A percentile compares a stretch with the other conserved stretches of the same genome.
phyloP scores from a whole-genome alignment of 768 basidiomycete species.

The Psilocybe subaeruginosa region DNA sequence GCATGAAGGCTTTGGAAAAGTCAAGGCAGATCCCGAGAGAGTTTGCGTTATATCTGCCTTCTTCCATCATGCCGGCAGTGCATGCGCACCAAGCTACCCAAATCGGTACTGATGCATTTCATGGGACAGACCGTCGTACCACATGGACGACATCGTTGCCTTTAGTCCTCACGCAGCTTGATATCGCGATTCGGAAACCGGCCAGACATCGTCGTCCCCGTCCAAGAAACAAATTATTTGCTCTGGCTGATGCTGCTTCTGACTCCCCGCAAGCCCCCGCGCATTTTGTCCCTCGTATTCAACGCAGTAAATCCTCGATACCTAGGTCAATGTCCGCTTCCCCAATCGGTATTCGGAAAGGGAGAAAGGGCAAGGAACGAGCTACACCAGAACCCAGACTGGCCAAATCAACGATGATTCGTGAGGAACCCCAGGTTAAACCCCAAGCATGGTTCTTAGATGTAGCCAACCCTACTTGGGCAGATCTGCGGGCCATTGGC shows the following conservation, averaged over 20 bases:
- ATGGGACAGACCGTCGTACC: slow-evolving; percentile 27
- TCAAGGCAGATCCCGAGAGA: slow-evolving; percentile 61
- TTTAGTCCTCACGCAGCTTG: slow-evolving; percentile 52
- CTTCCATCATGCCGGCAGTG: slow-evolving; percentile 22
- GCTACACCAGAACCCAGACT: slow-evolving; percentile 4
- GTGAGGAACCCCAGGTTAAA: slow-evolving; percentile 23
- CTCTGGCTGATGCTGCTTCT: not conserved
- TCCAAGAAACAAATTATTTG: slow-evolving; percentile 5
- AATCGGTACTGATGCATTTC: slow-evolving; percentile 1
- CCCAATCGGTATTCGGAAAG: slow-evolving; percentile 21
- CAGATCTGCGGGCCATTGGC: slow-evolving; percentile 84
- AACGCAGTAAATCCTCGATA: slow-evolving; percentile 3
- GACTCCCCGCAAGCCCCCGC: not conserved
- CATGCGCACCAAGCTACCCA: slow-evolving; percentile 4
- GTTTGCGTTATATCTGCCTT: slow-evolving; percentile 69
- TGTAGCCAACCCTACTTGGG: slow-evolving; percentile 84
- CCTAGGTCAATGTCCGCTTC: slow-evolving; percentile 8
- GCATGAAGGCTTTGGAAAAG: slow-evolving; percentile 64
- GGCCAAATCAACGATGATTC: slow-evolving; percentile 13
- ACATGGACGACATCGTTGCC: slow-evolving; percentile 50
- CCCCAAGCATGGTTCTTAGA: slow-evolving; percentile 89
- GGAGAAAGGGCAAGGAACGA: slow-evolving; percentile 53
- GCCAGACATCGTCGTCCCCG: slow-evolving; percentile 23
- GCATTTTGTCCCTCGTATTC: not conserved
- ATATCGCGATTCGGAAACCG: slow-evolving; percentile 44